Evolutionary conservation across 179 eudicot species (phyloP).

Genomic region (Beta corolliflora): DNA sequence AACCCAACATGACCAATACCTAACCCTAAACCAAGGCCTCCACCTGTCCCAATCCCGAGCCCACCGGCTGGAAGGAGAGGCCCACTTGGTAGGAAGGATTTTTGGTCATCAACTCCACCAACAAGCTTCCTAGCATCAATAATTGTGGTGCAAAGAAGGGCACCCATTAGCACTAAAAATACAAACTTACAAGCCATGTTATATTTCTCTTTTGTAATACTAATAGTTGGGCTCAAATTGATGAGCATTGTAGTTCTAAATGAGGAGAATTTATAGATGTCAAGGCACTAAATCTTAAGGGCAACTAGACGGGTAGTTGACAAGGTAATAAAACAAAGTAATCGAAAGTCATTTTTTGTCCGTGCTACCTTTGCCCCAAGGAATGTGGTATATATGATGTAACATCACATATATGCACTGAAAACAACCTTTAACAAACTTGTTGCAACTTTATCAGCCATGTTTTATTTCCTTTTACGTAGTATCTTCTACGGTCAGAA

Average conservation of each 20-base stretch:
- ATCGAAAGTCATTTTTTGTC: slow-evolving; percentile 16
- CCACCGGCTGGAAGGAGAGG: slow-evolving; percentile 16
- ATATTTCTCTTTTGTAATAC: background rate
- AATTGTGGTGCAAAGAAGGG: slow-evolving; percentile 32
- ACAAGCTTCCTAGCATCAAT: slow-evolving; percentile 36
- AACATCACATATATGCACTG: background rate
- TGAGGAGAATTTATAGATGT: slow-evolving; percentile 28
- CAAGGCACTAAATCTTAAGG: slow-evolving; percentile 12
- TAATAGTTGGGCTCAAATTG: background rate
- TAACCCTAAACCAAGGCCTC: slow-evolving; percentile 18
- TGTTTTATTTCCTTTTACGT: background rate
- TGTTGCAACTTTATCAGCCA: slow-evolving; percentile 4
- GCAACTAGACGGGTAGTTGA: slow-evolving; percentile 20
- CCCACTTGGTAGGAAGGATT: slow-evolving; percentile 20
- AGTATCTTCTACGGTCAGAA: background rate
- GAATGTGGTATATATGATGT: background rate
- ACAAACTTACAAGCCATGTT: slow-evolving; percentile 28
- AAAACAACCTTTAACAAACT: slow-evolving; percentile 18
- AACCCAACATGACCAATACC: slow-evolving; percentile 25
- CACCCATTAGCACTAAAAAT: slow-evolving; percentile 31
- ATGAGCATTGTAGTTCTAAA: background rate
- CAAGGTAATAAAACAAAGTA: slow-evolving; percentile 4
- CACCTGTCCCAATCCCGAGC: slow-evolving; percentile 30
- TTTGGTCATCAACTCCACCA: slow-evolving; percentile 33
- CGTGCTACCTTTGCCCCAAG: slow-evolving; percentile 17